These are phyloP conservation scores for Eimeria sp. DNA, from an alignment of 169 alveolate species.

Conservation along the genomic window DNA sequence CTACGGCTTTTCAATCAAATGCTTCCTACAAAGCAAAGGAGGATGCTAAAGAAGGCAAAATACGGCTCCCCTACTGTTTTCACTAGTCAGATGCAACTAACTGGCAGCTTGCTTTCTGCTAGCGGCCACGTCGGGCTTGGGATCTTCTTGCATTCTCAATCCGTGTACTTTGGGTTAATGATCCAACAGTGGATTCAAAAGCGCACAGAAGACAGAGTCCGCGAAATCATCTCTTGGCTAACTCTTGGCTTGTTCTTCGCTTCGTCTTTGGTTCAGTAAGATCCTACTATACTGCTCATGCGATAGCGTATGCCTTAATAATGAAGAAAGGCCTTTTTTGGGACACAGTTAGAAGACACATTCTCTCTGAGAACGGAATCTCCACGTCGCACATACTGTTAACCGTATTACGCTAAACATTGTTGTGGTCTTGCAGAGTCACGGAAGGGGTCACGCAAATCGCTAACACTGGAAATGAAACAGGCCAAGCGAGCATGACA, in stretches of 20 bases:
- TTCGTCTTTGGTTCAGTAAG: slow-evolving; percentile 63
- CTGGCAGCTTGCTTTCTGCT: slow-evolving; percentile 69
- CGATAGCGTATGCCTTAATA: not conserved
- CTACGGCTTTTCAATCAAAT: slow-evolving; percentile 59
- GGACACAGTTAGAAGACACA: not conserved
- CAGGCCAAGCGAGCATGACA: slow-evolving; percentile 54
- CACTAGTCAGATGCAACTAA: slow-evolving; percentile 63
- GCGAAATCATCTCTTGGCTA: slow-evolving; percentile 75
- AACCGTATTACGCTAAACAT: not conserved
- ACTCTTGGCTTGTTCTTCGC: slow-evolving; percentile 53
- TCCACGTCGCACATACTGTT: not conserved
- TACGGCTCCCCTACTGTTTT: slow-evolving; percentile 73
- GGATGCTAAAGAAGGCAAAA: slow-evolving; percentile 55
- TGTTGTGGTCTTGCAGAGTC: slow-evolving; percentile 21
- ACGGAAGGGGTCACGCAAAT: slow-evolving; percentile 49
- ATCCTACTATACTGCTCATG: not conserved
- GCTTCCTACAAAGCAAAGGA: slow-evolving; percentile 46
- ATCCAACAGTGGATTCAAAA: slow-evolving; percentile 22
- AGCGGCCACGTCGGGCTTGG: slow-evolving; percentile 66
- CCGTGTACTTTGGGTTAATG: slow-evolving; percentile 67
- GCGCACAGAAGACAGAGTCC: slow-evolving; percentile 35
- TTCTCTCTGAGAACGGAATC: not conserved
- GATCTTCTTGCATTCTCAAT: slow-evolving; percentile 69
- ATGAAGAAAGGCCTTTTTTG: not conserved
- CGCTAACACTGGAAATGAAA: slow-evolving; percentile 47